Base-by-base conservation (phyloP, 352 stramenopile genomes). In the Phytophthora constricta region DNA sequence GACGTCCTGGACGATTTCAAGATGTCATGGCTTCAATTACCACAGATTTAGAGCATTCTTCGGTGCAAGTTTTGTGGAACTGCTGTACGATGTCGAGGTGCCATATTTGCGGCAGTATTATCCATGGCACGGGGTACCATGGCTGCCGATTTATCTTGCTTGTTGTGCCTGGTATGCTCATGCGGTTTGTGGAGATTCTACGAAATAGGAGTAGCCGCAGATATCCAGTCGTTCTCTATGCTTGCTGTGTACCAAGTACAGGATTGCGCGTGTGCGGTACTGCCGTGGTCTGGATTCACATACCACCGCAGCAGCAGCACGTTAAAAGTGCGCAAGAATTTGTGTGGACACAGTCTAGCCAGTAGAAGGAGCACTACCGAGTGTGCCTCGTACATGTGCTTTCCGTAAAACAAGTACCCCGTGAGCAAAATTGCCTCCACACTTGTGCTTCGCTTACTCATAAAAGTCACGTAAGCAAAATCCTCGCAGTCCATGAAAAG, bases 261-360 rank as follows among this genome's bases (percentile, higher is more conserved):
- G 3, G 48, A 58, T 13, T 64, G 22, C 1, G 64, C 57, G 41
- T 68, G 53, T 4, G 49, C 61, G 31, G 13, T 33, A 75, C 13
- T 4, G 28, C 62, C 56, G 31, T 42, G 58, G 39, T 22, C 23
- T 25, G 57, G 39, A 43, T 72, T 52, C 27, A 75, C 46, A 33
- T 57, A 42, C 52, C 62, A 69, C 14, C 64, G 51, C 4, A 72
- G 19, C 43, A 72, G 16, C 22, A 74, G 39, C 17, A 74, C 57
- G 28, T 74, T 74, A 25, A 76, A 76, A 25, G 69, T 73, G 31
- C 69, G 59, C n/a, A 73, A 48, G 4, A 73, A 22, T 33, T 59
- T 63, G 17, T 41, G 49, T 1, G 69, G 69, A 33, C 70, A 10
- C 17, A 70, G 34, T 19, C 64, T 53, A 7, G 64, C 56, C 16